Base-by-base conservation (phyloP, 2,329 filamentous ascomycete genomes). In the Herpotrichia juniperi region DNA sequence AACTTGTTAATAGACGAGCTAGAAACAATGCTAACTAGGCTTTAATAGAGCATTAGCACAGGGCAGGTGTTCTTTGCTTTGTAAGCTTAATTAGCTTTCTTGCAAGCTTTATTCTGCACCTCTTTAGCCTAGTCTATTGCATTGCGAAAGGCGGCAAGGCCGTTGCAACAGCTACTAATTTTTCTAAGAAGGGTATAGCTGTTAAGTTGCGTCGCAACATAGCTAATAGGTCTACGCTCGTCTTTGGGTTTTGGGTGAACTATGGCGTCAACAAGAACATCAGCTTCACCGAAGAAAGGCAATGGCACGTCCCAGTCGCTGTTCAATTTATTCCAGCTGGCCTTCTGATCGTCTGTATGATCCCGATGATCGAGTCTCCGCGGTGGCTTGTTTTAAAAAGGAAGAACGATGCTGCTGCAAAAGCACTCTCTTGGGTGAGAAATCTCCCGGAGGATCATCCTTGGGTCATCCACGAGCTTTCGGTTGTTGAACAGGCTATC, bases 171-270 rank as follows among this genome's bases (percentile, higher is more conserved):
- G n/a, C n/a, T n/a, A n/a, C n/a, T n/a, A n/a, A n/a, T n/a, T n/a
- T n/a, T n/a, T n/a, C n/a, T n/a, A n/a, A n/a, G n/a, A n/a, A n/a
- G n/a, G n/a, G n/a, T n/a, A n/a, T n/a, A n/a, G n/a, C n/a, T n/a
- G n/a, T n/a, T n/a, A n/a, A n/a, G n/a, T n/a, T n/a, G n/a, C n/a
- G n/a, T n/a, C n/a, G n/a, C n/a, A n/a, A n/a, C n/a, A n/a, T n/a
- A n/a, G n/a, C n/a, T n/a, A n/a, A n/a, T n/a, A n/a, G n/a, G n/a
- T n/a, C n/a, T n/a, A n/a, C 86, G 24, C 89, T 91, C 53, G 87
- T 87, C 62, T 87, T 79, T 78, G 84, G 58, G 6, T 64, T 78
- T 49, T 48, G 59, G 53, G 58, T 66, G 45, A 62, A 59, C 42
- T 64, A 61, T 34, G 63, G 63, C 16, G 51, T 56, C 30, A 59